A percentile compares a stretch with the other conserved stretches of the same genome.
Evolutionary conservation across 352 stramenopile genomes (phyloP).

Genomic region (Phytopythium boreale): DNA sequence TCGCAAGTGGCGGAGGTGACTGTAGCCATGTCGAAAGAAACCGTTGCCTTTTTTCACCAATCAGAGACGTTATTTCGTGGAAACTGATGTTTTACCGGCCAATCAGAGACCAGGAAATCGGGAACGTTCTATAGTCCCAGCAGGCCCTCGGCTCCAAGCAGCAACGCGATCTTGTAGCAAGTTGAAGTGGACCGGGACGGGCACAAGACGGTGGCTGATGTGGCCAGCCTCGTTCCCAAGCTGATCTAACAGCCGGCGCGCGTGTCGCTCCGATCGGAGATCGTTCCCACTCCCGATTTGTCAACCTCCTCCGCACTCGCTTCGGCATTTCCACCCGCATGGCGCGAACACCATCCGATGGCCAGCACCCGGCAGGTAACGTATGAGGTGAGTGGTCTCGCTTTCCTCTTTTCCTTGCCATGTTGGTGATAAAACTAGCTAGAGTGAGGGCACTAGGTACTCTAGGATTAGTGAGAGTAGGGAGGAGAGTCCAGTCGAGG

Average conservation of each 20-base stretch:
- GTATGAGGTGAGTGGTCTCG: conserved; percentile 2
- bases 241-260: no score
- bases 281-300: not conserved
- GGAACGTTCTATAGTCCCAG: not conserved
- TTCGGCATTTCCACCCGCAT: not conserved
- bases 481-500: not conserved
- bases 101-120: not conserved
- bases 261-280: no score
- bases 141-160: no score
- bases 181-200: not conserved
- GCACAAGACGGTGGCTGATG: no score
- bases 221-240: no score
- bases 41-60: not conserved
- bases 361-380: not conserved
- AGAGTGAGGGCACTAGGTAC: not conserved
- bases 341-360: not conserved
- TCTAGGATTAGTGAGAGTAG: not conserved
- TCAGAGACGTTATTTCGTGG: not conserved
- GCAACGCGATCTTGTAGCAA: no score
- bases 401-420: not conserved
- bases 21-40: not conserved
- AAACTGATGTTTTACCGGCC: not conserved
- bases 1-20: no score
- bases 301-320: not conserved
- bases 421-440: not conserved